Evolutionary conservation across 2,329 filamentous ascomycete genomes (phyloP), one percentile per base, ranked within the genome.

Genomic region (Calonectria ilicicola): DNA sequence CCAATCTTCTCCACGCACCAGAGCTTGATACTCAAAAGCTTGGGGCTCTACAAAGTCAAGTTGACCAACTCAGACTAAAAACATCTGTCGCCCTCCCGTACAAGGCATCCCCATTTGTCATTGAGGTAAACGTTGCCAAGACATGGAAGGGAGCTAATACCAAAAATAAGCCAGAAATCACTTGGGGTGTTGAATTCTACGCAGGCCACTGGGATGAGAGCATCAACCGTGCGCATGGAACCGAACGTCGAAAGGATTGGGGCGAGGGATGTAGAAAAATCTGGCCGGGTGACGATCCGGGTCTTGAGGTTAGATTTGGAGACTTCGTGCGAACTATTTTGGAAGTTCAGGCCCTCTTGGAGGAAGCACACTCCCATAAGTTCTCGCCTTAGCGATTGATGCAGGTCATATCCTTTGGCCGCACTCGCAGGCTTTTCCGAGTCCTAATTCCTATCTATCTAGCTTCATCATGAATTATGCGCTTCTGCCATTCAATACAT

Each of bases 201-300:
- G 83, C 80, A 17, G 71, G 74, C 53, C 80, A 84, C 56, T 85
- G 84, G 84, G 83, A 84, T n/a, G 83, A 82, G 60, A 80, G 77
- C 44, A 76, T 84, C 40, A 84, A 84, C 58, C 73, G 80, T 51
- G 66, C 73, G 26, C 79, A 68, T 17, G 70, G 74, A 19, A 76
- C 74, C 21, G 76, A 76, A 12, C 70, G 72, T 17, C 78, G 77
- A 15, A 83, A 79, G 62, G 78, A 83, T 32, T 84, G 81, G 80
- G 83, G 82, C 12, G 65, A 76, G 23, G 75, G 71, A 19, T 74
- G 84, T 46, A 74, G 73, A 32, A 72, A 80, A 53, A 75, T 85
- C 21, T 85, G 83, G 84, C 69, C 73, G n/a, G 81, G 82, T 21
- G 74, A 75, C 17, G 79, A 74, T 19, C 63, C 69, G 9, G 72